Conservation (phyloP, 768 basidiomycete genomes). For the Botryobasidium botryosum region DNA sequence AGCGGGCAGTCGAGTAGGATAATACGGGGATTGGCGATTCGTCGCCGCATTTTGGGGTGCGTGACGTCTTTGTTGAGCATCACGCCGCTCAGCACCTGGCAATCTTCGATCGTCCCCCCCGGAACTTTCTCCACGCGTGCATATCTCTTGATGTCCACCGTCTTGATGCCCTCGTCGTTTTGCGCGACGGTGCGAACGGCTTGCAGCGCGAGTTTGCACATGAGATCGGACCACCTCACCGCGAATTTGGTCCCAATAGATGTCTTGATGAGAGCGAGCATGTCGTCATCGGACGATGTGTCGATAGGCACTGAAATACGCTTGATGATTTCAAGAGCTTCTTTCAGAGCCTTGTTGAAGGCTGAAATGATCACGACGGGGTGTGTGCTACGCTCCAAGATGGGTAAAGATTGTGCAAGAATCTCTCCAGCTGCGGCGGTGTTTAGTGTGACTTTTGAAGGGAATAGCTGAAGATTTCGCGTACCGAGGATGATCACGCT, state of each 20-base stretch:
- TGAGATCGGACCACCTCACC: slow-evolving; percentile 88
- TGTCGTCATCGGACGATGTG: slow-evolving; percentile 66
- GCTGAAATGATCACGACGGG: slow-evolving; percentile 98
- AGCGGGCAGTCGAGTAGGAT: slow-evolving; percentile 85
- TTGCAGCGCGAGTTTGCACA: slow-evolving; percentile 87
- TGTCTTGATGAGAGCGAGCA: slow-evolving; percentile 94
- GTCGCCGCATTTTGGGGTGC: slow-evolving; percentile 87
- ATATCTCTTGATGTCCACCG: slow-evolving; percentile 96
- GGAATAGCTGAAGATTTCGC: slow-evolving; percentile 11
- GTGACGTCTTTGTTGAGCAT: slow-evolving; percentile 99
- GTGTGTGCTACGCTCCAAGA: slow-evolving; percentile 93
- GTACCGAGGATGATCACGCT: slow-evolving; percentile 93
- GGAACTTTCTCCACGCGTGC: slow-evolving; percentile 95
- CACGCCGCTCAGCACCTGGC: slow-evolving; percentile 70
- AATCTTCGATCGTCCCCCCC: slow-evolving; percentile 93
- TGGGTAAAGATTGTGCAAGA: slow-evolving; percentile 81
- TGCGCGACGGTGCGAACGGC: slow-evolving; percentile 80
- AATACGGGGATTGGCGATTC: slow-evolving; percentile 80
- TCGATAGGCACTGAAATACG: slow-evolving; percentile 83
- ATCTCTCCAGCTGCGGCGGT: slow-evolving; percentile 69
- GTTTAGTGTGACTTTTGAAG: neutral
- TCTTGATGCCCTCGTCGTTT: slow-evolving; percentile 59
- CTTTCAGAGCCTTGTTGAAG: slow-evolving; percentile 89
- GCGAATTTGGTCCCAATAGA: slow-evolving; percentile 98
- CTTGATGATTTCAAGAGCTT: slow-evolving; percentile 77